These are phyloP conservation scores for Knoxdaviesia proteae DNA, from an alignment of 2,329 filamentous ascomycete species.

Conservation along the genomic window DNA sequence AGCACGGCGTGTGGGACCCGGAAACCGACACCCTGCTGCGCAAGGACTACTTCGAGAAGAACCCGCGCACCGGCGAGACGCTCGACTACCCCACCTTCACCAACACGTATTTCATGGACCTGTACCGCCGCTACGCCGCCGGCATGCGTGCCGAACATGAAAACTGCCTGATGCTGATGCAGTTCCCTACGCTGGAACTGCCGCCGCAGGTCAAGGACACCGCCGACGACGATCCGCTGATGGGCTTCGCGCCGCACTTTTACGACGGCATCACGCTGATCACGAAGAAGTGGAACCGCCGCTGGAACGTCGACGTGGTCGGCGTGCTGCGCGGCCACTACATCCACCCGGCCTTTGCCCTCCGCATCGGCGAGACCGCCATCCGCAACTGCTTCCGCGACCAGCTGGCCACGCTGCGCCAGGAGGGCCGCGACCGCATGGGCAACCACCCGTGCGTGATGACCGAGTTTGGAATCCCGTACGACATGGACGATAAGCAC, in stretches of 20 bases:
- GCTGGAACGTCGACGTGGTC: slow-evolving; percentile 92
- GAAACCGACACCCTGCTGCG: slow-evolving; percentile 52
- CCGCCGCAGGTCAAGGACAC: slow-evolving; percentile 78
- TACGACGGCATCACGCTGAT: slow-evolving; percentile 94
- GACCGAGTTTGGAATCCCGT: slow-evolving; percentile 93
- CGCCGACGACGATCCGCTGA: slow-evolving; percentile 65
- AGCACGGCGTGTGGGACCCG: slow-evolving; percentile 89
- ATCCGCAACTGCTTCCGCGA: slow-evolving; percentile 86
- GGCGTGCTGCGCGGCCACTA: slow-evolving; percentile 81
- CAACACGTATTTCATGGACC: slow-evolving; percentile 76
- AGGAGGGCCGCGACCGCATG: slow-evolving; percentile 76
- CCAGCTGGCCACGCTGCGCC: slow-evolving; percentile 60
- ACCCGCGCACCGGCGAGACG: slow-evolving; percentile 49
- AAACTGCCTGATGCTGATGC: slow-evolving; percentile 70
- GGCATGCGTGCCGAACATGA: slow-evolving; percentile 58
- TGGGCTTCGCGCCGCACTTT: slow-evolving; percentile 88
- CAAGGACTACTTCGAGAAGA: slow-evolving; percentile 74
- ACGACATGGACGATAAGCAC: slow-evolving; percentile 94
- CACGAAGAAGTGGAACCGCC: slow-evolving; percentile 96
- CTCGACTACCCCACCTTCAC: slow-evolving; percentile 75
- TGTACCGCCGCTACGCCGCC: slow-evolving; percentile 57
- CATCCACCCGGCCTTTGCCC: slow-evolving; percentile 68
- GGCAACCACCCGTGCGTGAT: slow-evolving; percentile 77
- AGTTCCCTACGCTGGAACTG: slow-evolving; percentile 79
- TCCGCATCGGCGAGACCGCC: slow-evolving; percentile 80